phyloP scores from a whole-genome alignment of 257 asterid species.

The Vinca minor region DNA sequence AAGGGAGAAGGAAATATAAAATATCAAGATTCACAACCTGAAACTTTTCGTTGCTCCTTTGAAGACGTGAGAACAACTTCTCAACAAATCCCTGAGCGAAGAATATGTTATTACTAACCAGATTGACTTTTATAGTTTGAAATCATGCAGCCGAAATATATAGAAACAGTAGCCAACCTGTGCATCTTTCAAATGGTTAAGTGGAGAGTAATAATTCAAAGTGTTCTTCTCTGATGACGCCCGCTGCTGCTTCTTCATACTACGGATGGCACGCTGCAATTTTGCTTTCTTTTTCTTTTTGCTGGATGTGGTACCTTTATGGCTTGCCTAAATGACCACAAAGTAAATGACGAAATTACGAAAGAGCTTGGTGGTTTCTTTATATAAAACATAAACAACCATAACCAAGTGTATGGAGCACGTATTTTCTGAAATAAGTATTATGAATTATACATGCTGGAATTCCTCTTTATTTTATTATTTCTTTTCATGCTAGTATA shows the following conservation, averaged over 20 bases:
- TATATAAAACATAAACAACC: background rate
- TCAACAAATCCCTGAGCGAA: conserved; percentile 73
- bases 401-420: background rate
- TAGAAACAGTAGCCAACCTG: conserved; percentile 42
- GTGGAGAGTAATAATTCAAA: conserved; percentile 66
- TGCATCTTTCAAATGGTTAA: conserved; percentile 86
- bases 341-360: background rate
- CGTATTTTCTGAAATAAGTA: background rate
- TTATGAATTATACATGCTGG: background rate
- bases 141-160: conserved; percentile 12
- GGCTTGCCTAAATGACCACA: conserved; percentile 52
- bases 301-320: conserved; percentile 87
- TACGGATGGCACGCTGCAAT: conserved; percentile 77
- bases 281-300: conserved; percentile 98
- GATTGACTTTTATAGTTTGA: background rate
- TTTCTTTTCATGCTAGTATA: background rate
- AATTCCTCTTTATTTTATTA: too few species aligned
- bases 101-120: conserved; percentile 11
- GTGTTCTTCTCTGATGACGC: conserved; percentile 46
- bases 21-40: conserved; percentile 44
- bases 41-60: conserved; percentile 56
- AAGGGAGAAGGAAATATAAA: background rate
- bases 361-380: background rate
- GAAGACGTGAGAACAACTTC: conserved; percentile 81
- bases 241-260: conserved; percentile 93